These are phyloP conservation scores for Neonectria magnoliae DNA, from an alignment of 2,329 filamentous ascomycete species.

Conservation along the genomic window DNA sequence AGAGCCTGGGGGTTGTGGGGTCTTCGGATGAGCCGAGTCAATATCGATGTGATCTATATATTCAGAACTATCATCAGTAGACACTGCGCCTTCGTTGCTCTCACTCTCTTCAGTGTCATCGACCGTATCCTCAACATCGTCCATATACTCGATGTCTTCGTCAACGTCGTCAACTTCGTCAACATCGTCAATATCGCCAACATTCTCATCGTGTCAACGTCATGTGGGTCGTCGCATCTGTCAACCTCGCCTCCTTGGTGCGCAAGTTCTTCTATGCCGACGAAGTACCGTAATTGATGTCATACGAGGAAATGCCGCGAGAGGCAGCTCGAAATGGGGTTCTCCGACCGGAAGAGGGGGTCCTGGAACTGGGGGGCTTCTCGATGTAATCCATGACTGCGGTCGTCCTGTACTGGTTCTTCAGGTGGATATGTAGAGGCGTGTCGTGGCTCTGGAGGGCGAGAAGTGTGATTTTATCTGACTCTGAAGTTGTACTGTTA, in stretches of 20 bases:
- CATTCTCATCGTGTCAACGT: not conserved
- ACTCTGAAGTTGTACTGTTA: not conserved
- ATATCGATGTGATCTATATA: not conserved
- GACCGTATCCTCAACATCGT: not conserved
- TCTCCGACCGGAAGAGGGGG: not conserved
- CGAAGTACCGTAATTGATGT: not conserved
- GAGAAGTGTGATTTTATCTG: not conserved
- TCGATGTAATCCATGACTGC: not conserved
- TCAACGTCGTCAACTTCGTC: not conserved
- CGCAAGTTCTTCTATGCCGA: not conserved
- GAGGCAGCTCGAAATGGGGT: not conserved
- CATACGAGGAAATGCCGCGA: not conserved
- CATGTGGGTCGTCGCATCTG: not conserved
- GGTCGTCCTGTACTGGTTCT: not conserved
- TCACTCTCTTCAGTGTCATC: not conserved
- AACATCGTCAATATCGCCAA: not conserved
- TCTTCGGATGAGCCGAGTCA: not conserved
- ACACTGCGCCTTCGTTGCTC: not conserved
- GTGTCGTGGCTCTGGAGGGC: not conserved
- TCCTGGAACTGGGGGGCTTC: not conserved
- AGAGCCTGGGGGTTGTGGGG: not conserved
- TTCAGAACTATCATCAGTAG: no score
- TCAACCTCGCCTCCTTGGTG: not conserved
- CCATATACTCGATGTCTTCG: not conserved
- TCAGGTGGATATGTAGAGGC: not conserved